Conservation (phyloP, 192 early-diverging fungal species). For the Umbelopsis vinacea region DNA sequence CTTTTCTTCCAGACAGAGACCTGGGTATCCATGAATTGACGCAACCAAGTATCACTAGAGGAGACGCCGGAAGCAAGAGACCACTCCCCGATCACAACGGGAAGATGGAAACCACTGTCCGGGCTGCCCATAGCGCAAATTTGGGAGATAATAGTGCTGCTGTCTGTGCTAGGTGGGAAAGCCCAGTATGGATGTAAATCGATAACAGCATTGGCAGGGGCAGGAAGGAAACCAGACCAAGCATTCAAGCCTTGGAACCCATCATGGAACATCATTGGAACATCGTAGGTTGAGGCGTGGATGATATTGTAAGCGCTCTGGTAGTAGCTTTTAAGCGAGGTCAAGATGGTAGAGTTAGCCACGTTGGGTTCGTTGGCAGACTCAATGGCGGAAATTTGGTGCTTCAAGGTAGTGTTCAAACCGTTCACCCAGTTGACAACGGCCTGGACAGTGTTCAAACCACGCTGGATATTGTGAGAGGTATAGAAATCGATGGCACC, state of each 20-base stretch:
- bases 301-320: constrained; percentile 44
- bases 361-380: constrained; percentile 48
- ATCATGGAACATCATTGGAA: constrained; percentile 50
- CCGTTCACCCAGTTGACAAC: constrained; percentile 52
- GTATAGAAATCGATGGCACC: constrained; percentile 41
- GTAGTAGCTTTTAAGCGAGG: constrained; percentile 44
- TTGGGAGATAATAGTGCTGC: constrained; percentile 24
- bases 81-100: constrained; percentile 36
- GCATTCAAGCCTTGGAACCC: constrained; percentile 42
- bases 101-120: constrained; percentile 32
- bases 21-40: constrained; percentile 38
- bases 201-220: constrained; percentile 38
- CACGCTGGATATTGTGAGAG: constrained; percentile 26
- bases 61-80: constrained; percentile 29
- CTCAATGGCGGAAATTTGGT: constrained; percentile 30
- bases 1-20: constrained; percentile 12
- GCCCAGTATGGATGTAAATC: constrained; percentile 41
- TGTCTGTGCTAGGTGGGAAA: constrained; percentile 14
- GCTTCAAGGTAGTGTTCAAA: constrained; percentile 19
- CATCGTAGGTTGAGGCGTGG: constrained; percentile 27
- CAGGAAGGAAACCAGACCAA: constrained; percentile 42
- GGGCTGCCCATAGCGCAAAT: constrained; percentile 20
- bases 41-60: constrained; percentile 18
- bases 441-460: constrained; percentile 31
- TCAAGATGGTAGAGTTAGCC: constrained; percentile 22